phyloP scores from a whole-genome alignment of 345 rosid genomes.

The Salix brachista region DNA sequence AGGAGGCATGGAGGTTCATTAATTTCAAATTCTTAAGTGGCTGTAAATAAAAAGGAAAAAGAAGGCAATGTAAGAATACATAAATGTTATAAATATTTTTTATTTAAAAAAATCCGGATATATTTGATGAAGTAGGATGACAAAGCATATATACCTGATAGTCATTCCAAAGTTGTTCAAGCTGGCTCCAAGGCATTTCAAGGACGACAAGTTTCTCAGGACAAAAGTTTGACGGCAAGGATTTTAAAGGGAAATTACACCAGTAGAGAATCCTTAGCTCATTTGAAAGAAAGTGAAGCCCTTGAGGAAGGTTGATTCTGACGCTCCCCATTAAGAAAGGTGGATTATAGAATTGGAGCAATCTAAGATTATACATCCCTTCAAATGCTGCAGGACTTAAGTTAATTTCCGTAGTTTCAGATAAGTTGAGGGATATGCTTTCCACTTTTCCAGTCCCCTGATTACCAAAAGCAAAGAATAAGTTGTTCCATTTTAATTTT shows the following conservation, averaged over 20 bases:
- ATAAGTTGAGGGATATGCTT: not conserved
- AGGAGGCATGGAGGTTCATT: not conserved
- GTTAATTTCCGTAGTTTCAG: not conserved
- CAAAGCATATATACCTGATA: not conserved
- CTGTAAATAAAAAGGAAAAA: too few relatives aligned
- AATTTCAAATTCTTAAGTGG: not conserved
- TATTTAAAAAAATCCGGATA: not conserved
- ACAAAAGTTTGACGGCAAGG: not conserved
- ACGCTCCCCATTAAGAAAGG: not conserved
- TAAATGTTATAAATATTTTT: conserved; percentile 32
- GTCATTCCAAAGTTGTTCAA: conserved; percentile 1
- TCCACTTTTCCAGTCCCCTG: not conserved
- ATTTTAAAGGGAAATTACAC: not conserved
- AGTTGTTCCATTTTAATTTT: too few relatives aligned
- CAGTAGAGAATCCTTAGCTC: conserved; percentile 7
- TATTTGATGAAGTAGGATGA: not conserved
- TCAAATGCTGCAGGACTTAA: not conserved
- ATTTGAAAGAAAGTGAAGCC: not conserved
- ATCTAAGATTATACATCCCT: not conserved
- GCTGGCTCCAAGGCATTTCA: not conserved
- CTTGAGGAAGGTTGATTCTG: not conserved
- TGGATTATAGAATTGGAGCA: not conserved
- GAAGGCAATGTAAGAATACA: not conserved
- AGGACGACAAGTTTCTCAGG: conserved; percentile 1
- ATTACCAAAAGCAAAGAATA: too few relatives aligned